Base-by-base conservation (phyloP, 768 basidiomycete genomes). In the Termitomyces titanicus region DNA sequence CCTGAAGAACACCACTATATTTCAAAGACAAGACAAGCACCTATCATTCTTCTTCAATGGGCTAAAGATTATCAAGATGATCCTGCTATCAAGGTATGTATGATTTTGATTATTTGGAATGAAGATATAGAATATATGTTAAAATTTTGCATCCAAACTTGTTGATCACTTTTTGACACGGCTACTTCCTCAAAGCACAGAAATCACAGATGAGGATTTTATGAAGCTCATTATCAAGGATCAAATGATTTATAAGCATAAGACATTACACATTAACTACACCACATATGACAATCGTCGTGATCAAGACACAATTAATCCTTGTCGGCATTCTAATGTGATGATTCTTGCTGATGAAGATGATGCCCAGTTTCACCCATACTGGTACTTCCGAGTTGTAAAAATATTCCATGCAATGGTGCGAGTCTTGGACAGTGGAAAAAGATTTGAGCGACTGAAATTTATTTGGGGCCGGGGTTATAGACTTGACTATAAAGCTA, bases 211-310 rank as follows among this genome's bases (percentile, higher is more conserved):
- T 13, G 55, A 31, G 0, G 63, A 70, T 31, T 56, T 58, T 5
- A n/a, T 53, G 2, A 47, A 51, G 22, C 62, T 72, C 0, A 56
- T 56, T 11, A 60, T 70, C 39, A 10, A 42, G 18, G 40, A 65
- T 33, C 50, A 62, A 29, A 47, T 52, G 18, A 54, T 68, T 29
- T 69, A 62, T 47, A 20, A 42, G n/a, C 66, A 68, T 50, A 57
- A 51, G 38, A 59, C 61, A 2, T 48, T 58, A 6, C 63, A 63
- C 0, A 44, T 77, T 59, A 74, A 77, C 63, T 77, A 74, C 56
- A 77, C 72, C 0, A 72, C 73, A 0, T 79, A 79, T 62, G 71
- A 79, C 60, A 52, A 75, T 40, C 66, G 66, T 17, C 65, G 69
- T 9, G 61, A 61, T 6, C 71, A 76, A 61, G 75, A 79, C 53